Evolutionary conservation across 1,139 yeast genomes (phyloP), one percentile per base, ranked within the genome.

Genomic region (Pichia sp.): DNA sequence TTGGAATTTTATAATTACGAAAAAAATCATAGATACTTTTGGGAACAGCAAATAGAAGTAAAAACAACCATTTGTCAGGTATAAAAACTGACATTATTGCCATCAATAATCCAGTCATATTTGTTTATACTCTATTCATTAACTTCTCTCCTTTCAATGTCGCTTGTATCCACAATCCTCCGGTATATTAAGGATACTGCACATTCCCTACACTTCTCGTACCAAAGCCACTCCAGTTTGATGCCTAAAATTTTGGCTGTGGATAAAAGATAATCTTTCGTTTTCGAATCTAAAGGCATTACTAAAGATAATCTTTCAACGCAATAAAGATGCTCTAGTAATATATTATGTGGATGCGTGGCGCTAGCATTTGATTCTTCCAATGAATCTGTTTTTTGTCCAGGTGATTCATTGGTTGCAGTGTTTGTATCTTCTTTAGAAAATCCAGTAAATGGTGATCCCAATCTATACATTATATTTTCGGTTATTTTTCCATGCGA

Each of bases 191-290:
- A 16, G 23, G 23, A 16, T 16, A 16, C 5, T 33, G 29, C 23
- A 10, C 36, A 33, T 7, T 29, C 28, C 9, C 39, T 45, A 34
- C 52, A 67, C 27, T 70, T 59, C 47, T 79, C 82, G 49, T 71
- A 70, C 67, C 77, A 70, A 38, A 73, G 60, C 77, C 79, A 74
- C 46, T 77, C 79, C 42, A 79, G 57, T 49, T 72, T 69, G 26
- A 75, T 68, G n/a, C 71, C 65, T 46, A 75, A 57, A 44, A 69
- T 64, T 36, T 72, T 71, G 6, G 73, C 70, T 3, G 75, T 67
- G 27, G 64, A 59, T 10, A 67, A 57, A 31, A 81, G 53, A 4
- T 64, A 59, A 27, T 76, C 82, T 39, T 73, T 64, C 0, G 84
- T 75, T 43, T 71, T 72, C 6, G 64, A 63, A 33, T 68, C 68